Conservation (phyloP, 495 filamentous ascomycete species). For the Darksidea phi region DNA sequence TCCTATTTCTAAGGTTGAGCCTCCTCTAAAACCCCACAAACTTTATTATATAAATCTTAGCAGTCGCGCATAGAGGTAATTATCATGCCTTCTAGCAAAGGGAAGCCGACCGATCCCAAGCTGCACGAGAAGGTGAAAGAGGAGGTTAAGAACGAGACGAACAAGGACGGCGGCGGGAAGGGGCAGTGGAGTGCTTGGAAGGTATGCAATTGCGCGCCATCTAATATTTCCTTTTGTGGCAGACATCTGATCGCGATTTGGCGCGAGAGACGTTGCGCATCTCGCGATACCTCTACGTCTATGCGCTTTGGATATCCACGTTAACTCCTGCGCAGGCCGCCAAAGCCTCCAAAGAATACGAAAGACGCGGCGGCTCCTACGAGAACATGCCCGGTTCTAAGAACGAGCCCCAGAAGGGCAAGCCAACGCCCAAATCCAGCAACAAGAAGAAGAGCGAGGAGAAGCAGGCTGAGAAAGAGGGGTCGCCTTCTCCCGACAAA, state of each 20-base stretch:
- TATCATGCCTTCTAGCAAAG: conserved; percentile 50
- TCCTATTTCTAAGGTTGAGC: neutral
- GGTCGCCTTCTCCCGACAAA: neutral
- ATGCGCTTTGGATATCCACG: too few relatives aligned
- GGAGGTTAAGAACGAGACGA: conserved; percentile 53
- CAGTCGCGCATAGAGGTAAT: neutral
- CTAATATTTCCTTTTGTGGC: neutral
- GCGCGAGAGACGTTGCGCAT: too few relatives aligned
- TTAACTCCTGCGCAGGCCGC: conserved; percentile 33
- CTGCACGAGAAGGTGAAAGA: conserved; percentile 54
- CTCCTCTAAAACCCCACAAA: neutral
- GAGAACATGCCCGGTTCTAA: conserved; percentile 54
- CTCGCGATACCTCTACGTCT: too few relatives aligned
- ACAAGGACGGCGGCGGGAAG: conserved; percentile 56
- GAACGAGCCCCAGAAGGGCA: conserved; percentile 52
- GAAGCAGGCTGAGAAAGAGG: neutral
- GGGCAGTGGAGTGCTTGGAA: conserved; percentile 61
- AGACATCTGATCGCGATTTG: neutral
- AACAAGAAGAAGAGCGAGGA: conserved; percentile 29
- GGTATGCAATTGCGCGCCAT: conserved; percentile 36
- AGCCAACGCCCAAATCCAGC: conserved; percentile 44
- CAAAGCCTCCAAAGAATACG: conserved; percentile 57
- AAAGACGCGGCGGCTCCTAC: conserved; percentile 53
- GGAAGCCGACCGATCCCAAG: conserved; percentile 55
- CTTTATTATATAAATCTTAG: neutral